Evolutionary conservation across 768 basidiomycete genomes (phyloP).

Genomic region (Suillus variegatus): DNA sequence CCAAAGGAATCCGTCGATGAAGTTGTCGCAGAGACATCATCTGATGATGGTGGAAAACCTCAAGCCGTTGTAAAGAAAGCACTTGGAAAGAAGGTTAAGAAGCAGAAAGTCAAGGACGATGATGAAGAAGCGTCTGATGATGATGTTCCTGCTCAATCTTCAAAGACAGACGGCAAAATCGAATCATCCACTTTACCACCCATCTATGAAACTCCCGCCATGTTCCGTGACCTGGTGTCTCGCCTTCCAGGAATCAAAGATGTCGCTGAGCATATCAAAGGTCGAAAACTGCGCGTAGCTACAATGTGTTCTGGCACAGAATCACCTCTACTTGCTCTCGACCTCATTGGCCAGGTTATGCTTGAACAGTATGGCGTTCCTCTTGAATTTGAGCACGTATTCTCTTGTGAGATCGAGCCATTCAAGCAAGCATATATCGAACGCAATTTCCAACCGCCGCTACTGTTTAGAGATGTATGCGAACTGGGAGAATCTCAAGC

Average conservation of each 20-base stretch:
- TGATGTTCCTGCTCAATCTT: slow-evolving; percentile 33
- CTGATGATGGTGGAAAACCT: slow-evolving; percentile 25
- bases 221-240: slow-evolving; percentile 75
- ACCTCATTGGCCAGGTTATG: slow-evolving; percentile 78
- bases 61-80: slow-evolving; percentile 26
- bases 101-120: slow-evolving; percentile 34
- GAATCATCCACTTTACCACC: slow-evolving; percentile 76
- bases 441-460: slow-evolving; percentile 89
- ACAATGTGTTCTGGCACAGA: slow-evolving; percentile 99
- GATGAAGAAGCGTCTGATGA: slow-evolving; percentile 35
- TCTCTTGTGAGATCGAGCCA: slow-evolving; percentile 96
- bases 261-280: slow-evolving; percentile 66
- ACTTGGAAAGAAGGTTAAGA: slow-evolving; percentile 36
- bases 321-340: slow-evolving; percentile 88
- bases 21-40: slow-evolving; percentile 10
- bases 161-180: slow-evolving; percentile 37
- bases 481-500: slow-evolving; percentile 80
- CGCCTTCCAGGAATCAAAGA: slow-evolving; percentile 64
- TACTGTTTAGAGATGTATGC: slow-evolving; percentile 92
- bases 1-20: slow-evolving; percentile 16
- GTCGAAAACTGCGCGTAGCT: slow-evolving; percentile 87
- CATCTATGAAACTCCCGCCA: slow-evolving; percentile 66
- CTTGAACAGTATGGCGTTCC: slow-evolving; percentile 62
- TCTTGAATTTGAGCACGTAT: slow-evolving; percentile 85
- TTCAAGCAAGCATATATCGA: slow-evolving; percentile 99